Evolutionary conservation across 306 rosid species (phyloP).

Genomic region (Ormosia semicastrata): DNA sequence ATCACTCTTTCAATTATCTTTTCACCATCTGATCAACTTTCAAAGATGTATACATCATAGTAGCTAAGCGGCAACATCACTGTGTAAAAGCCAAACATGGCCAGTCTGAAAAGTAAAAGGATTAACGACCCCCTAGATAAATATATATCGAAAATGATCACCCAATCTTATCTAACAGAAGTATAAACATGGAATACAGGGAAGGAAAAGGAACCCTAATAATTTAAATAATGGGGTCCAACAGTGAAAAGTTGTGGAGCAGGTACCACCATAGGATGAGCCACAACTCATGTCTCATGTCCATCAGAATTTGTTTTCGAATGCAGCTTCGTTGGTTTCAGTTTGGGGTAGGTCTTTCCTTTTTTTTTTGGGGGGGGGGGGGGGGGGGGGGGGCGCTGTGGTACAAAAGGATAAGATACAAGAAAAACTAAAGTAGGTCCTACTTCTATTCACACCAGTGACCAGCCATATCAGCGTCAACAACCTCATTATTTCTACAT

Average conservation of each 20-base stretch:
- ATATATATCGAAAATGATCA: not conserved
- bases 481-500: too few relatives aligned
- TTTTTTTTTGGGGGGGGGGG: not conserved
- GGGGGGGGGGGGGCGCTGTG: too few relatives aligned
- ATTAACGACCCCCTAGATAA: not conserved
- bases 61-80: conserved; percentile 27
- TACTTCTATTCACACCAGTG: not conserved
- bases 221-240: not conserved
- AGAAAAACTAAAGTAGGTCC: not conserved
- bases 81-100: conserved; percentile 1
- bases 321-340: not conserved
- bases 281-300: not conserved
- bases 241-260: conserved; percentile 1
- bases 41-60: not conserved
- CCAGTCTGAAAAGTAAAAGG: not conserved
- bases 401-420: not conserved
- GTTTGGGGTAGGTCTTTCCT: not conserved
- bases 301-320: not conserved
- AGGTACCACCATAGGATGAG: conserved; percentile 8
- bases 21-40: conserved; percentile 9
- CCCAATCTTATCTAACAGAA: not conserved
- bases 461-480: not conserved
- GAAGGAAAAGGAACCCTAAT: not conserved
- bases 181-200: conserved; percentile 2
- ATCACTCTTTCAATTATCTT: conserved; percentile 1